Percentiles rank a stretch among this genome's conserved stretches.
Conservation (phyloP, 164 flowering plant species). For the Pachysandra terminalis region DNA sequence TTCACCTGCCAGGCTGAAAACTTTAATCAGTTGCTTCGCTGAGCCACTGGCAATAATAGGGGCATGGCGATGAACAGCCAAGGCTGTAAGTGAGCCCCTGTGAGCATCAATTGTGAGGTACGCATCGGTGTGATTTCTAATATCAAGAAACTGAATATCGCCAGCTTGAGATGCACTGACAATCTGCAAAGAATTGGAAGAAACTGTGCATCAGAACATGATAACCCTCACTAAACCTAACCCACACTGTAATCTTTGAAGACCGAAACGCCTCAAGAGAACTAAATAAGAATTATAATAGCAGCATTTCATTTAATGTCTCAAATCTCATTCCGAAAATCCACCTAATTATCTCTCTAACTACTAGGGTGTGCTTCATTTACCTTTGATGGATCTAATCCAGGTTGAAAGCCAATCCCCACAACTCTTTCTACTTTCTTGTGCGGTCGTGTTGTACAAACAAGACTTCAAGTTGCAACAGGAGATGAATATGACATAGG, state of each 20-base stretch:
- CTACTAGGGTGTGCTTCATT: neutral
- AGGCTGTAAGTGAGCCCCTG: constrained; percentile 84
- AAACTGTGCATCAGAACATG: neutral
- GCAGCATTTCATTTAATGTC: too few species aligned
- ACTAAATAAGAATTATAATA: too few species aligned
- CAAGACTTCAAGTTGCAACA: constrained; percentile 45
- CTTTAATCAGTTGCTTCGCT: constrained; percentile 20
- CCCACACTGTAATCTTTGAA: neutral
- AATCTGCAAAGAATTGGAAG: constrained; percentile 20
- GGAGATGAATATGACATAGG: too few species aligned
- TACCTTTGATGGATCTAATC: constrained; percentile 83
- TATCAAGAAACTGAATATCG: constrained; percentile 83
- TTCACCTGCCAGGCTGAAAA: constrained; percentile 74
- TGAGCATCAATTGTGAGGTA: constrained; percentile 84
- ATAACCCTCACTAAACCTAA: neutral
- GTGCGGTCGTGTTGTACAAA: constrained; percentile 67
- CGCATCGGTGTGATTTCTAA: constrained; percentile 48
- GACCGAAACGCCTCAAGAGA: too few species aligned
- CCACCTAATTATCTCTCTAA: neutral
- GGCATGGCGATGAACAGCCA: constrained; percentile 56
- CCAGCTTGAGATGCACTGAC: constrained; percentile 98
- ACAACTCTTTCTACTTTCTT: constrained; percentile 69
- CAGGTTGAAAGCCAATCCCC: constrained; percentile 94
- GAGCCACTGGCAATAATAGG: constrained; percentile 87
- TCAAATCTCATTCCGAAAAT: too few species aligned